Conservation (phyloP, 345 rosid genomes). For the Limnanthes douglasii region DNA sequence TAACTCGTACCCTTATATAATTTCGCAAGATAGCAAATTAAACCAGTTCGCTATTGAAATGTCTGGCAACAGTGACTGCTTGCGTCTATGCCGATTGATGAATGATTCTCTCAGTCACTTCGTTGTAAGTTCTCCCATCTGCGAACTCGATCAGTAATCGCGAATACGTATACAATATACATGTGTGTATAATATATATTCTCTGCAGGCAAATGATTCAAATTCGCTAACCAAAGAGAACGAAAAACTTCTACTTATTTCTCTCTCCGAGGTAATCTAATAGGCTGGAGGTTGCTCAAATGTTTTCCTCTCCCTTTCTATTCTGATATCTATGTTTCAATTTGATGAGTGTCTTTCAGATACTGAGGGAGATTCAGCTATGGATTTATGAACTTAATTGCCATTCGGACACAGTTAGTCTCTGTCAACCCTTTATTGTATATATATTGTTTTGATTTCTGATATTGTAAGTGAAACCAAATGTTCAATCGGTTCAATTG, state of each 20-base stretch:
- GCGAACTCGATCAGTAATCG: too few relatives aligned
- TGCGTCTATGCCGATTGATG: too few relatives aligned
- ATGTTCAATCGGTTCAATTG: conserved; percentile 5
- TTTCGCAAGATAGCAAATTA: too few relatives aligned
- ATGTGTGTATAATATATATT: too few relatives aligned
- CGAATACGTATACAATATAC: too few relatives aligned
- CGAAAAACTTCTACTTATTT: conserved; percentile 32
- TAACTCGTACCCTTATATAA: too few relatives aligned
- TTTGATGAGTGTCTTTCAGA: conserved; percentile 12
- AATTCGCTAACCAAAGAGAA: conserved; percentile 13
- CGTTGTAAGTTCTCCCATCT: too few relatives aligned
- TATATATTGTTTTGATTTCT: neutral
- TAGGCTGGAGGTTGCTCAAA: neutral
- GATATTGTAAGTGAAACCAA: too few relatives aligned
- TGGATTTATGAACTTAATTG: conserved; percentile 16
- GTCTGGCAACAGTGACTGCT: too few relatives aligned
- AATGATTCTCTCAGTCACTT: too few relatives aligned
- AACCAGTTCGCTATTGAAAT: too few relatives aligned
- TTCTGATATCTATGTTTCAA: neutral
- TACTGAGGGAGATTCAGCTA: conserved; percentile 29
- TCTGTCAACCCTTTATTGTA: neutral
- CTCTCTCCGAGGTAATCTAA: conserved; percentile 37
- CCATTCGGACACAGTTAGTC: conserved; percentile 13
- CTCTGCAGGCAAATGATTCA: conserved; percentile 17
- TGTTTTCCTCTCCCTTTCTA: neutral